A percentile compares a stretch with the other conserved stretches of the same genome.
Evolutionary conservation across 805 yeast genomes (phyloP).

Genomic region (Wickerhamiella spandovensis): DNA sequence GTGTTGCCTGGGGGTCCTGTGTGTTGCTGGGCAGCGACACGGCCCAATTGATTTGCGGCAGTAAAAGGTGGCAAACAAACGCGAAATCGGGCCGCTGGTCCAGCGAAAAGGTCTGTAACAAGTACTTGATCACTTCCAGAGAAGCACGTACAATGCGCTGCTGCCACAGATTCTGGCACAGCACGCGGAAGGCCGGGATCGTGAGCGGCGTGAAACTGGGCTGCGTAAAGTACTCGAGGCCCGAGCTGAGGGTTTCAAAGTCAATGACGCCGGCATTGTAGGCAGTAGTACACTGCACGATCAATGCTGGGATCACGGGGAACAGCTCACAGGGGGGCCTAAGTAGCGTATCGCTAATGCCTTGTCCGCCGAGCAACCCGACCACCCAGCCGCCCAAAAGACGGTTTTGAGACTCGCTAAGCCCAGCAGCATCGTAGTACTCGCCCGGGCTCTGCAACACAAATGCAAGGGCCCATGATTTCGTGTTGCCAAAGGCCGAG

Average conservation of each 20-base stretch:
- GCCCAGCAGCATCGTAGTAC: slow-evolving; percentile 10
- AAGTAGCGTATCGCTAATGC: slow-evolving; percentile 74
- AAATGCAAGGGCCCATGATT: slow-evolving; percentile 8
- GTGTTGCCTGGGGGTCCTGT: background rate
- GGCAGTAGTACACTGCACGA: slow-evolving; percentile 59
- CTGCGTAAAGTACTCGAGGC: slow-evolving; percentile 77
- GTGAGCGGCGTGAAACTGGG: slow-evolving; percentile 53
- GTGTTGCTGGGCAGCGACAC: background rate
- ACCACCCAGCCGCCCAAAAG: slow-evolving; percentile 58
- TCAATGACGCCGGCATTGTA: slow-evolving; percentile 42
- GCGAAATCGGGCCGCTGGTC: background rate
- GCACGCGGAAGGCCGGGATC: slow-evolving; percentile 41
- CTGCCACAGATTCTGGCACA: slow-evolving; percentile 30
- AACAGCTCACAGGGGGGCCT: slow-evolving; percentile 55
- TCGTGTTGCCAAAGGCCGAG: background rate
- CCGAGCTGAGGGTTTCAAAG: slow-evolving; percentile 50
- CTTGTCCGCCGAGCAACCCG: slow-evolving; percentile 69
- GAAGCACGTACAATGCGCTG: slow-evolving; percentile 1
- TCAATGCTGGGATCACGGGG: slow-evolving; percentile 55
- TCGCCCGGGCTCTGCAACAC: slow-evolving; percentile 10
- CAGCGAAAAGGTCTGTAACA: background rate
- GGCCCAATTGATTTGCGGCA: background rate
- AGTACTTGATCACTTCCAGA: background rate
- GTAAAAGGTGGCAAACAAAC: background rate
- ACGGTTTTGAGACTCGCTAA: slow-evolving; percentile 18